phyloP scores from a whole-genome alignment of 164 flowering plant species.

The Cinnamomum micranthum region DNA sequence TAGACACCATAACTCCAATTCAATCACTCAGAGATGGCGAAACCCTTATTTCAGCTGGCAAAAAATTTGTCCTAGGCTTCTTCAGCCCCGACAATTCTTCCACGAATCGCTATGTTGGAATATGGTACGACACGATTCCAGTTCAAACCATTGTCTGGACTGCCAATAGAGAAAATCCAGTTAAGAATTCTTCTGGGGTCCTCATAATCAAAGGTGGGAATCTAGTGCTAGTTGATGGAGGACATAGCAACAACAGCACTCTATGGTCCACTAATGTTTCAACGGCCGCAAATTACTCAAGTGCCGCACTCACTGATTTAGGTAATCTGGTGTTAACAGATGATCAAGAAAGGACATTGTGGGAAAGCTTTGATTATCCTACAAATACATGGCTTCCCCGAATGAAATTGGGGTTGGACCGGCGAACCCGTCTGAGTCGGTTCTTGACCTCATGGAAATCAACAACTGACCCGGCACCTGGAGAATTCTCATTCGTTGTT shows the following conservation, averaged over 20 bases:
- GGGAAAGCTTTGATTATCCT: constrained; percentile 11
- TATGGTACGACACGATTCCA: constrained; percentile 6
- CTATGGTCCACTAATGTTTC: background rate
- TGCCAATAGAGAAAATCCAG: constrained; percentile 5
- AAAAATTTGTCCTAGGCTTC: constrained; percentile 9
- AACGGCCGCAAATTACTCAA: background rate
- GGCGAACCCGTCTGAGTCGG: background rate
- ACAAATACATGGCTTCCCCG: constrained; percentile 18
- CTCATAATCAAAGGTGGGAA: background rate
- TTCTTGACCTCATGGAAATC: constrained; percentile 21
- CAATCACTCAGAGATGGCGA: background rate
- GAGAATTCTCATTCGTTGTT: background rate
- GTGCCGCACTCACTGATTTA: background rate
- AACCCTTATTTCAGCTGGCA: constrained; percentile 5
- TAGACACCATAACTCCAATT: background rate
- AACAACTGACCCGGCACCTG: constrained; percentile 4
- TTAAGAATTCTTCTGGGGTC: background rate
- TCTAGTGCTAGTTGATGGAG: background rate
- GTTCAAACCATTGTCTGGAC: constrained; percentile 2
- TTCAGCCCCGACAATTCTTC: constrained; percentile 8
- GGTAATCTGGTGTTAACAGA: constrained; percentile 5
- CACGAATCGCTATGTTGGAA: constrained; percentile 6
- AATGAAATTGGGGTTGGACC: constrained; percentile 20
- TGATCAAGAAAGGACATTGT: background rate
- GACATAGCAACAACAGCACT: background rate